Conservation (phyloP, 345 rosid species). For the Camelina neglecta region DNA sequence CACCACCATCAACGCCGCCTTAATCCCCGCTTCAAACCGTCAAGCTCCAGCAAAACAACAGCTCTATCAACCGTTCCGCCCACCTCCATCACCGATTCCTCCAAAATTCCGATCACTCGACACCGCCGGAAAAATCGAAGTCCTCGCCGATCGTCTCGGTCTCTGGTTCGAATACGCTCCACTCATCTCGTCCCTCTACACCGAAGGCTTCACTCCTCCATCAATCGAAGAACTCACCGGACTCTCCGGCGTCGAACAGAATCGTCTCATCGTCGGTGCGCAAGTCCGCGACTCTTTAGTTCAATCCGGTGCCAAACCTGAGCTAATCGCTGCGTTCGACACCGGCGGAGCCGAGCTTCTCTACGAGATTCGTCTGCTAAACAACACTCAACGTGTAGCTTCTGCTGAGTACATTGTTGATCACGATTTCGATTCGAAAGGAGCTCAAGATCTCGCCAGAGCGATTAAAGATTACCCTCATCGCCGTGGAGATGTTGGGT, state of each 20-base stretch:
- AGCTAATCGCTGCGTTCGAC: constrained; percentile 63
- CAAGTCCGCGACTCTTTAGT: constrained; percentile 72
- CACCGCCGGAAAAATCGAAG: constrained; percentile 60
- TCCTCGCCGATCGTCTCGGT: constrained; percentile 76
- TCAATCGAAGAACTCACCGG: constrained; percentile 80
- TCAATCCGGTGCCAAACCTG: constrained; percentile 61
- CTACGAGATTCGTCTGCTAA: constrained; percentile 78
- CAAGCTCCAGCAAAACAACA: constrained; percentile 46
- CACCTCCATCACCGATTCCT: constrained; percentile 89
- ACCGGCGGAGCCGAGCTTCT: constrained; percentile 74
- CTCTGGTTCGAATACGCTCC: constrained; percentile 93
- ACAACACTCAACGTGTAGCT: constrained; percentile 60
- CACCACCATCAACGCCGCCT: constrained; percentile 40
- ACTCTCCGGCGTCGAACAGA: constrained; percentile 84
- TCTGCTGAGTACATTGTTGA: constrained; percentile 59
- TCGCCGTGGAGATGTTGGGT: constrained; percentile 62
- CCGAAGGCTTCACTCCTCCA: constrained; percentile 79
- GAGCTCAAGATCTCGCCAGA: constrained; percentile 77
- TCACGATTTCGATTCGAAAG: constrained; percentile 51
- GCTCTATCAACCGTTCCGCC: constrained; percentile 85
- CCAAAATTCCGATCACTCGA: constrained; percentile 69
- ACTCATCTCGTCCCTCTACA: constrained; percentile 69
- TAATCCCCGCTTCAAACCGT: constrained; percentile 47
- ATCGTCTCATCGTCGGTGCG: constrained; percentile 74
- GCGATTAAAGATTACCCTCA: constrained; percentile 87